Percentiles rank a stretch among this genome's conserved stretches.
phyloP scores from a whole-genome alignment of 169 alveolate species.

The Eimeria zaria region DNA sequence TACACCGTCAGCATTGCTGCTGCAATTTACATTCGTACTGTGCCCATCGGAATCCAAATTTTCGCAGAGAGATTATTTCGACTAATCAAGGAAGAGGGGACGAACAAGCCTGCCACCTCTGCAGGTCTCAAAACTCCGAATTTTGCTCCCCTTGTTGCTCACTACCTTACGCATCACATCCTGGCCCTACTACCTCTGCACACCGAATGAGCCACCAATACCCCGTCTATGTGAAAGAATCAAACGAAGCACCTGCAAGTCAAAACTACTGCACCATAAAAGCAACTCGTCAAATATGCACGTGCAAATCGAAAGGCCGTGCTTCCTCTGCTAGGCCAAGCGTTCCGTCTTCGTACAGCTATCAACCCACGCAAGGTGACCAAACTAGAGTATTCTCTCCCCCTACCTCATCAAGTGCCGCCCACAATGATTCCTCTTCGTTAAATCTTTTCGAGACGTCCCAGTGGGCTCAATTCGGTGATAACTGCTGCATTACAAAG shows the following conservation, averaged over 20 bases:
- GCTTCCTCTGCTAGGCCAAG: slow-evolving; percentile 47
- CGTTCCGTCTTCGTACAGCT: background rate
- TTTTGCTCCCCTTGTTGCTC: background rate
- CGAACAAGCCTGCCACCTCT: background rate
- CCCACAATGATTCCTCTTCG: background rate
- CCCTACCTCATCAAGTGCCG: background rate
- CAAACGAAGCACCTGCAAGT: background rate
- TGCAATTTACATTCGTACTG: slow-evolving; percentile 1
- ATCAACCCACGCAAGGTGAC: background rate
- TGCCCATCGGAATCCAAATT: slow-evolving; percentile 22
- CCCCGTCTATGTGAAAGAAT: background rate
- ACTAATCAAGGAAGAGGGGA: background rate
- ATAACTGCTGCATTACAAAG: background rate
- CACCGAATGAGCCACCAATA: background rate
- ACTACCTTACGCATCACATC: background rate
- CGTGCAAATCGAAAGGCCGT: slow-evolving; percentile 2
- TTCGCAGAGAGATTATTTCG: background rate
- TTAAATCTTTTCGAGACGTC: slow-evolving; percentile 13
- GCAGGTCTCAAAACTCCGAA: background rate
- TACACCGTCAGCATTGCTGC: background rate
- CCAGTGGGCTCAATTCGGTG: background rate
- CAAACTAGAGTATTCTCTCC: background rate
- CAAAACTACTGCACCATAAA: background rate
- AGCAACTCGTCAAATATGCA: background rate
- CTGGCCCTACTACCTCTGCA: background rate